Percentiles rank a stretch among this genome's conserved stretches.
These are phyloP conservation scores for Ophiostoma piceae DNA, from an alignment of 2,329 filamentous ascomycete species.

Conservation along the genomic window DNA sequence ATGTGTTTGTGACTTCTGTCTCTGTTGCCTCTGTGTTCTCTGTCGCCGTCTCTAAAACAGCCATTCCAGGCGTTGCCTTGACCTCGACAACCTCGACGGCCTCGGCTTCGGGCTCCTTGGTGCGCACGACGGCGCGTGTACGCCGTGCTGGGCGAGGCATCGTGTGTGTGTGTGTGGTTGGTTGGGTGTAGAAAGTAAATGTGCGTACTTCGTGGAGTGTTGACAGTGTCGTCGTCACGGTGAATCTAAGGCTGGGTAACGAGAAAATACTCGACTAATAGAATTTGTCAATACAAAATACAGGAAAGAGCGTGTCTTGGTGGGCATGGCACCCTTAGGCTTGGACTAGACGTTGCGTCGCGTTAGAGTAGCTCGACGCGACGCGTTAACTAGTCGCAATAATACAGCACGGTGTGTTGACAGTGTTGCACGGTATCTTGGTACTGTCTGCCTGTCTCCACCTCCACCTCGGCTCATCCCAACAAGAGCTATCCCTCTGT, in stretches of 20 bases:
- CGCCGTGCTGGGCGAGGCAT: constrained; percentile 29
- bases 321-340: neutral
- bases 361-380: neutral
- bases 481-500: neutral
- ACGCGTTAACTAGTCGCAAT: constrained; percentile 7
- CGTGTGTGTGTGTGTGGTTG: neutral
- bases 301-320: constrained; percentile 10
- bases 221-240: constrained; percentile 10
- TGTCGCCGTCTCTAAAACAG: constrained; percentile 15
- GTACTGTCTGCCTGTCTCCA: neutral
- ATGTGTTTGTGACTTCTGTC: constrained; percentile 25
- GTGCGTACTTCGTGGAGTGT: neutral
- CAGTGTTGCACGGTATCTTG: neutral
- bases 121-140: constrained; percentile 24
- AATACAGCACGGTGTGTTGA: neutral
- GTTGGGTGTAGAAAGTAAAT: neutral
- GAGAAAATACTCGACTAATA: neutral
- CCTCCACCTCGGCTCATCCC: constrained; percentile 12
- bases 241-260: neutral
- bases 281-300: neutral
- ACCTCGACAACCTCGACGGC: neutral
- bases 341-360: neutral
- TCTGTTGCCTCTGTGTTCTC: constrained; percentile 13
- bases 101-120: constrained; percentile 11
- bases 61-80: neutral